These are phyloP conservation scores for Tricholoma matsutake DNA, from an alignment of 768 basidiomycete genomes.

Conservation along the genomic window DNA sequence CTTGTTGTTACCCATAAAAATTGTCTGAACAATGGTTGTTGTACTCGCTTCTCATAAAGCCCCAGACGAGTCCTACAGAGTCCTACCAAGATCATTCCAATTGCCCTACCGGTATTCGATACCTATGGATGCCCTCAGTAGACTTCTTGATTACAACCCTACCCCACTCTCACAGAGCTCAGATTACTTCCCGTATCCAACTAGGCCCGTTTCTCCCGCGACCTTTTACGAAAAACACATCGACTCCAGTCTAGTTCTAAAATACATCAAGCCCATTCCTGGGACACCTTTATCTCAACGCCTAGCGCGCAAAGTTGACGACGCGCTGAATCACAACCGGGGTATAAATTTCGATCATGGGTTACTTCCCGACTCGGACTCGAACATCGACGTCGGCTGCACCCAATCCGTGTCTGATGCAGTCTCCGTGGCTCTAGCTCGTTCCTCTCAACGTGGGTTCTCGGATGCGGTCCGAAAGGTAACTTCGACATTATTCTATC, in stretches of 20 bases:
- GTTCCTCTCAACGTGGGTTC: neutral
- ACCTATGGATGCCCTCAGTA: too few relatives aligned
- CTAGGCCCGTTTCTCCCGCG: neutral
- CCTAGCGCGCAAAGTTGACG: neutral
- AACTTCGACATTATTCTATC: neutral
- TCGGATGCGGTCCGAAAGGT: neutral
- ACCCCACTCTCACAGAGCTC: neutral
- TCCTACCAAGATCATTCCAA: too few relatives aligned
- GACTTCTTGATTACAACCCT: neutral
- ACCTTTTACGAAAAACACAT: neutral
- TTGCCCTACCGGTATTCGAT: too few relatives aligned
- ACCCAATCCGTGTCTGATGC: neutral
- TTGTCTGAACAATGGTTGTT: too few relatives aligned
- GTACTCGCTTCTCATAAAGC: too few relatives aligned
- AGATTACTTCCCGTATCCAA: neutral
- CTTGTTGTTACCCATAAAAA: too few relatives aligned
- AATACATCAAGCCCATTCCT: neutral
- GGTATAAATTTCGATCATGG: neutral
- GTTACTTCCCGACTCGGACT: neutral
- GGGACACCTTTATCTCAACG: neutral
- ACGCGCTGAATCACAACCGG: neutral
- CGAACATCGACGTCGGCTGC: neutral
- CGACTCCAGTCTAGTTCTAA: neutral
- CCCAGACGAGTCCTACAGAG: too few relatives aligned
- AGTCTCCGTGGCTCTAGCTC: neutral